Evolutionary conservation across 2,329 filamentous ascomycete species (phyloP).

Genomic region (Incumbomyces delicatus): DNA sequence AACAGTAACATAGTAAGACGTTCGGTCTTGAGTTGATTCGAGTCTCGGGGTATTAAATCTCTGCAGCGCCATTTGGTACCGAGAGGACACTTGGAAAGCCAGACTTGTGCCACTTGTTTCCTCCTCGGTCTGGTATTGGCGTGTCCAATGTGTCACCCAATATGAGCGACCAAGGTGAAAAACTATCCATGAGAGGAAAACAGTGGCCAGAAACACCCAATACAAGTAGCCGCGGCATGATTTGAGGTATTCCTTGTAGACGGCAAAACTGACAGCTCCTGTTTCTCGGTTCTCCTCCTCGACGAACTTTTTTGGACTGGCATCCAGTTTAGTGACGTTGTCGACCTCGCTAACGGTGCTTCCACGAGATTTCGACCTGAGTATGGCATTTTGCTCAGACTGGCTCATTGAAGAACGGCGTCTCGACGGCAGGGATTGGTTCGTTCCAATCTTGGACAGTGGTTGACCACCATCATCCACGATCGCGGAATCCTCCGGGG

Average conservation of each 20-base stretch:
- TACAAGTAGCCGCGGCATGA: conserved; percentile 50
- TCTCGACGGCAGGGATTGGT: conserved; percentile 16
- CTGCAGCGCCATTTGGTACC: conserved; percentile 12
- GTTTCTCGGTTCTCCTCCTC: conserved; percentile 65
- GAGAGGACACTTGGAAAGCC: not conserved
- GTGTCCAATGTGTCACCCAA: conserved; percentile 40
- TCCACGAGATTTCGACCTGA: conserved; percentile 3
- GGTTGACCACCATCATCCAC: conserved; percentile 30
- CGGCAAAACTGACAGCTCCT: conserved; percentile 55
- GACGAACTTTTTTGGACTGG: conserved; percentile 56
- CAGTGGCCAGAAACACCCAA: conserved; percentile 15
- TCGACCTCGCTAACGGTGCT: conserved; percentile 10
- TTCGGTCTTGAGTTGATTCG: not conserved
- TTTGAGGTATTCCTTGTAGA: conserved; percentile 60
- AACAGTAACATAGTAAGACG: conserved; percentile 54
- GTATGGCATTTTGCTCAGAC: conserved; percentile 9
- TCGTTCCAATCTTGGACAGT: conserved; percentile 31
- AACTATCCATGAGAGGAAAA: conserved; percentile 17
- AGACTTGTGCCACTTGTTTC: not conserved
- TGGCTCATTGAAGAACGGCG: conserved; percentile 12
- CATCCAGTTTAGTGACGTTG: conserved; percentile 32
- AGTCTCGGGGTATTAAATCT: conserved; percentile 10
- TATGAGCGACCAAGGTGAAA: conserved; percentile 28
- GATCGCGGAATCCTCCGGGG: conserved; percentile 24
- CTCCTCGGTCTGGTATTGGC: conserved; percentile 24